These are phyloP conservation scores for Bryoglossum gracile DNA, from an alignment of 495 filamentous ascomycete genomes.

Conservation along the genomic window DNA sequence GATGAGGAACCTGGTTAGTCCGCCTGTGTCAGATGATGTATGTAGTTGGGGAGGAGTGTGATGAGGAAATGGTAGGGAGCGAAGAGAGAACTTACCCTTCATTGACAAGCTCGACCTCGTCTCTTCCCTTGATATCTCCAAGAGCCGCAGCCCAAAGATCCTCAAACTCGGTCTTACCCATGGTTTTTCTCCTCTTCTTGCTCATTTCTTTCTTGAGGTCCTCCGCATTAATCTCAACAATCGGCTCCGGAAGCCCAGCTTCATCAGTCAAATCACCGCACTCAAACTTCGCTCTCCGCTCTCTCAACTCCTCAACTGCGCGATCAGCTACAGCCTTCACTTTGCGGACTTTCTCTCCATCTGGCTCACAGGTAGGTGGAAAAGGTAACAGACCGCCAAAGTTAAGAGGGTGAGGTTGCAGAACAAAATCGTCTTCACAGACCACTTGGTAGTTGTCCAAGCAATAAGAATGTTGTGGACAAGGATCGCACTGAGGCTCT, in stretches of 20 bases:
- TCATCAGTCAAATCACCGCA: constrained; percentile 69
- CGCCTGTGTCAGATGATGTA: constrained; percentile 20
- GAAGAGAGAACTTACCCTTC: constrained; percentile 60
- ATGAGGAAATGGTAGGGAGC: constrained; percentile 17
- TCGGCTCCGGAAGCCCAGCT: constrained; percentile 48
- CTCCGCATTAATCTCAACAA: constrained; percentile 62
- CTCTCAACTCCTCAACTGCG: constrained; percentile 79
- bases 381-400: constrained; percentile 75
- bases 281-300: constrained; percentile 81
- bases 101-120: constrained; percentile 66
- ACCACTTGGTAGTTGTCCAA: constrained; percentile 64
- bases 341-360: constrained; percentile 81
- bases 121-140: constrained; percentile 71
- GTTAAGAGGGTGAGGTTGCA: constrained; percentile 76
- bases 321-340: constrained; percentile 83
- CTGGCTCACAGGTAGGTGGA: constrained; percentile 89
- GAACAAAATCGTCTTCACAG: constrained; percentile 82
- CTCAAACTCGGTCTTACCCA: constrained; percentile 84
- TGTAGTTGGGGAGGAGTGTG: constrained; percentile 4
- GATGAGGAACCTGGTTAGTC: constrained; percentile 74
- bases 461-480: constrained; percentile 86
- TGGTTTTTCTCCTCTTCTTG: constrained; percentile 64
- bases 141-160: constrained; percentile 84
- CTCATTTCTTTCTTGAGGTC: constrained; percentile 68
- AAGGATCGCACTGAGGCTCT: constrained; percentile 86